Base-by-base conservation (phyloP, 225 moss, liverwort and hornwort genomes). In the Bryum argenteum region DNA sequence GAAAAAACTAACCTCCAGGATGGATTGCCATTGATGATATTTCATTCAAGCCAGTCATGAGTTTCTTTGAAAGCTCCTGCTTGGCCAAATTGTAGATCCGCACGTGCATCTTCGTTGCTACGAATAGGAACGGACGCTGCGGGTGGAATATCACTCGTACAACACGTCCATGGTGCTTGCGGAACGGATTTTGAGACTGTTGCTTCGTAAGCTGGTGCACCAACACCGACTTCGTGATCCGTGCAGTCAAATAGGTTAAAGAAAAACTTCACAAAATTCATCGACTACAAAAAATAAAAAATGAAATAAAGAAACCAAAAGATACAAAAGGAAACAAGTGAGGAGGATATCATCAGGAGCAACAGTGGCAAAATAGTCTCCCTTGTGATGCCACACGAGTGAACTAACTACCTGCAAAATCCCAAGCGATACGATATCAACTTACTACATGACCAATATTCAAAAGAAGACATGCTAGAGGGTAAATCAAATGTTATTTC, bases 301-400 rank as follows among this genome's bases (percentile, higher is more conserved):
- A n/a, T n/a, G n/a, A n/a, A n/a, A n/a, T n/a, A 59, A 54, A 40
- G 59, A 14, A 55, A 24, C 41, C 51, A 22, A 73, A 33, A 60
- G 18, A 61, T 28, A 52, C 54, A 60, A 55, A 69, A 26, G 37
- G 11, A 54, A 61, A 17, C 54, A 63, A 3, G 11, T 48, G 44
- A 58, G 50, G 56, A 92, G 96, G 97, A 97, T 97, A 97, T 94
- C 89, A 89, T 98, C 94, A 33, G 98, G 98, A 53, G 88, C 90
- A 71, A 98, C 98, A 23, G 94, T 91, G 28, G 89, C 88, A 86
- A 98, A 83, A 74, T 98, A 98, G 77, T 94, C 98, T 54, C 98
- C 98, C 75, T 94, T 94, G 72, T 87, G 88, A 77, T 98, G 98
- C 98, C 98, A 98, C 26, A 80, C 79, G 11, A 98, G 70, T 26